Percentiles rank a stretch among this genome's conserved stretches.
Conservation (phyloP, 2,329 filamentous ascomycete genomes). For the Verticillium isaacii region DNA sequence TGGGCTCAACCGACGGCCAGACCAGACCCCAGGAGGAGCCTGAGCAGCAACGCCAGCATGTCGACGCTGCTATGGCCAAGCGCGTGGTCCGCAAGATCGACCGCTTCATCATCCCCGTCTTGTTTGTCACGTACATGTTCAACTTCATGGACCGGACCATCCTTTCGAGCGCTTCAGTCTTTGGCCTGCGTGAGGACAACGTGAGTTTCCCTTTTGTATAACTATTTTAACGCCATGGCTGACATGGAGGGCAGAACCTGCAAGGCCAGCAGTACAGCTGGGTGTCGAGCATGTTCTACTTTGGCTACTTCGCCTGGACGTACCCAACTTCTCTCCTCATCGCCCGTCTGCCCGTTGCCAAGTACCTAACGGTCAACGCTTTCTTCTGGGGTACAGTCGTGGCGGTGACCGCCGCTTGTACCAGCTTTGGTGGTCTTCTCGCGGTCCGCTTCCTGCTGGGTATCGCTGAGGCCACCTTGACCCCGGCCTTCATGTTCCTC, state of each 20-base stretch:
- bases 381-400: slow-evolving; percentile 47
- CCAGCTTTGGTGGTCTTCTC: slow-evolving; percentile 44
- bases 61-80: slow-evolving; percentile 18
- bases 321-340: slow-evolving; percentile 45
- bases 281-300: slow-evolving; percentile 31
- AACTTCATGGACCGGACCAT: slow-evolving; percentile 61
- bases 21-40: slow-evolving; percentile 3
- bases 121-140: slow-evolving; percentile 54
- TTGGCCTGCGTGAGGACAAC: slow-evolving; percentile 46
- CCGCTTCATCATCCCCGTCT: slow-evolving; percentile 45
- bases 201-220: slow-evolving; percentile 12
- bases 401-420: slow-evolving; percentile 37
- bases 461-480: slow-evolving; percentile 48
- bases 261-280: slow-evolving; percentile 52
- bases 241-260: slow-evolving; percentile 39
- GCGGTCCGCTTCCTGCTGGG: slow-evolving; percentile 48
- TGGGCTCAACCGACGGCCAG: slow-evolving; percentile 5
- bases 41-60: slow-evolving; percentile 6
- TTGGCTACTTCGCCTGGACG: slow-evolving; percentile 43
- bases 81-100: slow-evolving; percentile 52
- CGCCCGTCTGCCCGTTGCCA: slow-evolving; percentile 40
- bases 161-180: slow-evolving; percentile 50
- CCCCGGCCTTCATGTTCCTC: slow-evolving; percentile 51
- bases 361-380: slow-evolving; percentile 41
- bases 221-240: not conserved